A percentile compares a stretch with the other conserved stretches of the same genome.
Conservation (phyloP, 805 yeast genomes). For the Metschnikowia borealis region DNA sequence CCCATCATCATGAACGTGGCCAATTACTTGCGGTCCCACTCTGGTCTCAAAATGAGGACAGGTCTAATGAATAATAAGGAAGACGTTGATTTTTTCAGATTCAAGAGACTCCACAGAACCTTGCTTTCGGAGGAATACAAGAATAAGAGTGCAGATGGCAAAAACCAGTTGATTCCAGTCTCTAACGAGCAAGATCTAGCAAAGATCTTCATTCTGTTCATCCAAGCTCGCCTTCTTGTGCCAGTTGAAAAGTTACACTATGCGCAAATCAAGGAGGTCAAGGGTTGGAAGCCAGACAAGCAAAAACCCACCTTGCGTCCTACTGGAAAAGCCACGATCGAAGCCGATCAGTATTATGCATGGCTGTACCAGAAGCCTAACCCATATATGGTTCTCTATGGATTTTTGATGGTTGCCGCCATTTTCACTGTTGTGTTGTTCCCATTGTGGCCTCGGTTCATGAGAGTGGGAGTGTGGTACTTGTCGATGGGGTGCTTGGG, state of each 20-base stretch:
- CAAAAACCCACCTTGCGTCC: conserved; percentile 58
- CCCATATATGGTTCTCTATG: conserved; percentile 58
- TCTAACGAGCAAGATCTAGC: conserved; percentile 53
- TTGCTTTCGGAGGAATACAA: conserved; percentile 69
- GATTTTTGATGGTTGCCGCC: conserved; percentile 61
- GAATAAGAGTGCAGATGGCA: conserved; percentile 45
- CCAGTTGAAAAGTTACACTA: conserved; percentile 76
- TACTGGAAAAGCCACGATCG: conserved; percentile 53
- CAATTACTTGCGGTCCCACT: conserved; percentile 60
- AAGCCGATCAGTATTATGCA: conserved; percentile 67
- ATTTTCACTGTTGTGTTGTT: conserved; percentile 65
- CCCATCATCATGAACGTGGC: conserved; percentile 71
- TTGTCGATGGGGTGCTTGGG: conserved; percentile 73
- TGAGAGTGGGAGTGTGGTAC: conserved; percentile 91
- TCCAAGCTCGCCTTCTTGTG: conserved; percentile 66
- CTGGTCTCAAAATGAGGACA: conserved; percentile 70
- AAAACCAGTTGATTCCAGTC: conserved; percentile 41
- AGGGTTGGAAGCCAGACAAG: conserved; percentile 59
- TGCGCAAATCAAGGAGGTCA: conserved; percentile 53
- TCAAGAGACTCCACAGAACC: conserved; percentile 78
- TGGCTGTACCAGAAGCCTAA: conserved; percentile 80
- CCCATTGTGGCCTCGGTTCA: conserved; percentile 92
- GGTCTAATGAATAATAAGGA: conserved; percentile 68
- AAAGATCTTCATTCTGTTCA: conserved; percentile 59
- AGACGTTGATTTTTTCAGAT: conserved; percentile 81